Base-by-base conservation (phyloP, 78 protist species). In the Tieghemostelium lacteum region DNA sequence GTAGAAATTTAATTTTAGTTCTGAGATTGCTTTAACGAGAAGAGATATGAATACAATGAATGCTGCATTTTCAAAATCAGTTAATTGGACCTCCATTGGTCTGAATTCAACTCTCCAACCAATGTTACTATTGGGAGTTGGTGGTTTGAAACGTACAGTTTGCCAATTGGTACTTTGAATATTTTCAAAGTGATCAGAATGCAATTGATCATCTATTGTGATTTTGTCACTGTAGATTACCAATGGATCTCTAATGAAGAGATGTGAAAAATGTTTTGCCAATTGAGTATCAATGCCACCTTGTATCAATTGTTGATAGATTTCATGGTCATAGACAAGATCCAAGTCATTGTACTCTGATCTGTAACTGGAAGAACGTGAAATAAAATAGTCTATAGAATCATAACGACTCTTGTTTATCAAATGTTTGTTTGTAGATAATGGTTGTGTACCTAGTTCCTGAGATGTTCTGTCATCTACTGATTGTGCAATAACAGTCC, bases 81-180 rank as follows among this genome's bases (percentile, higher is more conserved):
- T 96, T 34, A 97, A 12, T 37, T 92, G 96, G 7, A 96, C 95
- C 60, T 98, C 97, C 98, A 97, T 93, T 39, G 97, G 88, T 58
- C 98, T 85, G 94, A 98, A 96, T 65, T 98, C 99, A 10, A 96
- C 98, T 29, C 99, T 77, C 99, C 99, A 98, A 12, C 99, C 99
- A 58, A 96, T 95, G 28, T 49, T n/a, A 37, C 39, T n/a, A 65
- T 36, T 3, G 62, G 97, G 93, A 7, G 98, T 98, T 28, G 88
- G 88, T 6, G 99, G 99, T 95, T 98, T 98, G 95, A 97, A 97
- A 39, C 99, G 98, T 60, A 96, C 95, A 1, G 99, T 94, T 50
- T 97, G 97, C 99, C 99, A 98, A 92, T 98, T 98, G 55, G 99
- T 98, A 22, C 96, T 87, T 60, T 96, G 98, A 54, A 96, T 87